Base-by-base conservation (phyloP, 2,329 filamentous ascomycete species). In the Fusarium penzigii region DNA sequence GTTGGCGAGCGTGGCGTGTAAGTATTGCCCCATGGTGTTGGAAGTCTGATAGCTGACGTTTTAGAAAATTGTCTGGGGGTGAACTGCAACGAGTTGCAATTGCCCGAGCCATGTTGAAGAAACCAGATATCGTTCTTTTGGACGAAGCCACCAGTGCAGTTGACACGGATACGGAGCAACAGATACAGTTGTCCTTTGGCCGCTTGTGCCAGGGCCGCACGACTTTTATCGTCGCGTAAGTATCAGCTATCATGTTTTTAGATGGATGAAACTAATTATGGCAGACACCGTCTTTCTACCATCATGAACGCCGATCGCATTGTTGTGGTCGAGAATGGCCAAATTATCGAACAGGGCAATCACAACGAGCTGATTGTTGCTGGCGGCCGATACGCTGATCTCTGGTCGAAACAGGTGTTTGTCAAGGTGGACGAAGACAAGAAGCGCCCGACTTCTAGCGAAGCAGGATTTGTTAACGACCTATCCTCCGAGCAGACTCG, bases 71-170 rank as follows among this genome's bases (percentile, higher is more conserved):
- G 2, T 88, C 85, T 5, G 85, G 85, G 2, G 85, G 85, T 20
- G 85, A 88, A 65, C 70, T 87, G 6, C 85, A 88, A 62, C 80
- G 85, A 43, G 78, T 88, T 29, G 85, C 85, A 6, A 88, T 88
- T 65, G 85, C 85, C 8, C 82, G 89, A 25, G 87, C 89, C 1
- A 80, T 93, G 44, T 74, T 92, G 58, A 89, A 90, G 69, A 80
- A 82, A 52, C 88, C 89, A 0, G 85, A 89, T 50, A 85, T 92
- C 53, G 83, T 93, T 10, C 78, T 93, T 39, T 78, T 93, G 1
- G 89, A 93, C 58, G 89, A 92, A 69, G 86, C 89, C 1, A 92
- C 90, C 5, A 90, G 87, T 38, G 86, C 89, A 7, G 85, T 93
- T 52, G 85, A 90, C 55, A 86, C 86, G 0, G 82, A 86, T 34